phyloP scores from a whole-genome alignment of 2,329 filamentous ascomycete species.

The Didymella exigua region DNA sequence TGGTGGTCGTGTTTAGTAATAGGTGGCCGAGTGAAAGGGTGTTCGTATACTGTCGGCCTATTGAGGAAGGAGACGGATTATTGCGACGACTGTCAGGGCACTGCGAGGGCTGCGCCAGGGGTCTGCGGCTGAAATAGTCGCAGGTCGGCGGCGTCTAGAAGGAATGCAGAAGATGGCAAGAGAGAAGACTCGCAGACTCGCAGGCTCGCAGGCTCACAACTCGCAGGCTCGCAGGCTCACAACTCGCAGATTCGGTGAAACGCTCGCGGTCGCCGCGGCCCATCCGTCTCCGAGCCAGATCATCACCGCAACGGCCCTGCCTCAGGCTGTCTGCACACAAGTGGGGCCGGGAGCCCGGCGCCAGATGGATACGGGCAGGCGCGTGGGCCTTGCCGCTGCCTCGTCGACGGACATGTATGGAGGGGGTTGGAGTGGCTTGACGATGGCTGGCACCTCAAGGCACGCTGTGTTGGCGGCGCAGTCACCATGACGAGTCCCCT shows the following conservation, averaged over 20 bases:
- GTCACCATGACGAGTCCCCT: constrained; percentile 22
- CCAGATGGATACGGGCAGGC: background rate
- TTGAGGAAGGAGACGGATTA: constrained; percentile 24
- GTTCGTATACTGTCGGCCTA: constrained; percentile 20
- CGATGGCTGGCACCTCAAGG: constrained; percentile 19
- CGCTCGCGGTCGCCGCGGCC: constrained; percentile 1
- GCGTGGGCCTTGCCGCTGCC: constrained; percentile 3
- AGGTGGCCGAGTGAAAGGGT: constrained; percentile 5
- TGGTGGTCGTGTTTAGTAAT: background rate
- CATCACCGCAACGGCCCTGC: background rate
- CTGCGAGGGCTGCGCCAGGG: constrained; percentile 3
- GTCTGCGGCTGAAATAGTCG: background rate
- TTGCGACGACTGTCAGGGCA: constrained; percentile 7
- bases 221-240: background rate
- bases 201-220: background rate
- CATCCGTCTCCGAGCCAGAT: background rate
- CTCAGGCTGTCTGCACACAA: background rate
- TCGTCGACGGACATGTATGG: background rate
- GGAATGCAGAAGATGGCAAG: background rate
- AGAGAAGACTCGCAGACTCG: background rate
- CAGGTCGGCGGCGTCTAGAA: background rate
- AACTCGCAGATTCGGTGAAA: constrained; percentile 3
- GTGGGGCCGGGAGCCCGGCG: constrained; percentile 1
- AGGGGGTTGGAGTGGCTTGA: constrained; percentile 14
- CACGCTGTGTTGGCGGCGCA: constrained; percentile 24